These are phyloP conservation scores for Pichia sp. DNA, from an alignment of 1,139 yeast species.

Conservation along the genomic window DNA sequence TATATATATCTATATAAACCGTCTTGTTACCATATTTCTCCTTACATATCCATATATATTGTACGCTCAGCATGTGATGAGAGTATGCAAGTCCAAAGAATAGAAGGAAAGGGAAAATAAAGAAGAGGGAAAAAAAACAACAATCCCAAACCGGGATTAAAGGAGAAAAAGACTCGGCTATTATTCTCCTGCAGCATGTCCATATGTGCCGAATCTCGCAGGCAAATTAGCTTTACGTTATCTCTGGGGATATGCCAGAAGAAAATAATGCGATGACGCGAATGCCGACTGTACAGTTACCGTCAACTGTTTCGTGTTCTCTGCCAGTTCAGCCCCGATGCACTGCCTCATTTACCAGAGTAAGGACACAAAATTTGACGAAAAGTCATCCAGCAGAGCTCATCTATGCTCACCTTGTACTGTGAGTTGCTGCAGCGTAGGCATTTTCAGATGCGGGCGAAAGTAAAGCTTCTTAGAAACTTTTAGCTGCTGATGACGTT, in stretches of 20 bases:
- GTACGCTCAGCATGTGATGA: background rate
- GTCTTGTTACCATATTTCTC: background rate
- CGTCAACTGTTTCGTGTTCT: background rate
- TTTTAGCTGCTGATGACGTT: too few species aligned
- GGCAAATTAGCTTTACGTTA: background rate
- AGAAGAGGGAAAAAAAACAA: background rate
- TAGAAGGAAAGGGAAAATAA: background rate
- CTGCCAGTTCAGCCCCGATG: background rate
- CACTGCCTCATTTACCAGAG: background rate
- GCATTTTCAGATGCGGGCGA: too few species aligned
- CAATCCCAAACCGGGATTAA: background rate
- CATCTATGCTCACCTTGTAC: background rate
- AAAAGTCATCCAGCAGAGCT: background rate
- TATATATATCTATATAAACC: background rate
- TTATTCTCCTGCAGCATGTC: background rate
- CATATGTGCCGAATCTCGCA: background rate
- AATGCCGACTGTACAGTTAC: background rate
- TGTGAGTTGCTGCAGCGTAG: too few species aligned
- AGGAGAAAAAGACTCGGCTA: background rate
- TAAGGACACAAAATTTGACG: background rate
- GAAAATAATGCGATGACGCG: background rate
- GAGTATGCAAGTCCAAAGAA: background rate
- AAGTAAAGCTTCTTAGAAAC: too few species aligned
- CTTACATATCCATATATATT: background rate
- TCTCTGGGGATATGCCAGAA: background rate